phyloP scores from a whole-genome alignment of 2,329 filamentous ascomycete genomes.

The Rutstroemia sp. region DNA sequence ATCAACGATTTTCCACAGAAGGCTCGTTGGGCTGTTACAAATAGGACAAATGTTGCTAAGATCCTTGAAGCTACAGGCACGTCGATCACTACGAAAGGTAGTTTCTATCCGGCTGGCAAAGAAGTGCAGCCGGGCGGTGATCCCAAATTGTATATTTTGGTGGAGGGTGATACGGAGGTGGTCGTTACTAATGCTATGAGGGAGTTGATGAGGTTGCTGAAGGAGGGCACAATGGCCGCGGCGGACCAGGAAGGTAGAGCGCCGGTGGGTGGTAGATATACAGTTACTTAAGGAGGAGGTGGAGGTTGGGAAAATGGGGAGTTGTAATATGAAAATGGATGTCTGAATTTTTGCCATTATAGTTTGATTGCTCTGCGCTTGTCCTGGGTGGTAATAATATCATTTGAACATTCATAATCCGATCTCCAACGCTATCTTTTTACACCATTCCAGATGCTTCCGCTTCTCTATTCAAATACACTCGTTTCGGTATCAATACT shows the following conservation, averaged over 20 bases:
- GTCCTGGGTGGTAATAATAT: too few relatives aligned
- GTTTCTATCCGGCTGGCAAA: slow-evolving; percentile 77
- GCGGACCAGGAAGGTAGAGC: slow-evolving; percentile 79
- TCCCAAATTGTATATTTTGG: slow-evolving; percentile 95
- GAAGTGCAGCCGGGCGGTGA: slow-evolving; percentile 66
- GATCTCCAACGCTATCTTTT: too few relatives aligned
- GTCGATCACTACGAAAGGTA: slow-evolving; percentile 96
- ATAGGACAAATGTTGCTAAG: slow-evolving; percentile 96
- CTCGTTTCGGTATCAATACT: too few relatives aligned
- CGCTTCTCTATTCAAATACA: too few relatives aligned
- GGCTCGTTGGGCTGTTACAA: slow-evolving; percentile 96
- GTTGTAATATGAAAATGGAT: neutral
- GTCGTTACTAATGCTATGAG: slow-evolving; percentile 85
- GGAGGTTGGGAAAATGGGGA: neutral
- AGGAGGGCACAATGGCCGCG: slow-evolving; percentile 84
- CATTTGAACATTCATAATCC: too few relatives aligned
- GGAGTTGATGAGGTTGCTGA: slow-evolving; percentile 79
- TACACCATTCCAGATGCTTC: neutral
- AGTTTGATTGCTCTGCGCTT: too few relatives aligned
- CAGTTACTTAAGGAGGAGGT: slow-evolving; percentile 55
- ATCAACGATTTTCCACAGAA: slow-evolving; percentile 99
- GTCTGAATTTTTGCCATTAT: neutral
- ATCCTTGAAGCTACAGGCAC: slow-evolving; percentile 92
- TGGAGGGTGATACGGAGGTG: slow-evolving; percentile 93
- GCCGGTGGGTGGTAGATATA: slow-evolving; percentile 76